Percentiles rank a stretch among this genome's conserved stretches.
Conservation (phyloP, 2,329 filamentous ascomycete genomes). For the Sarocladium brachiariae region DNA sequence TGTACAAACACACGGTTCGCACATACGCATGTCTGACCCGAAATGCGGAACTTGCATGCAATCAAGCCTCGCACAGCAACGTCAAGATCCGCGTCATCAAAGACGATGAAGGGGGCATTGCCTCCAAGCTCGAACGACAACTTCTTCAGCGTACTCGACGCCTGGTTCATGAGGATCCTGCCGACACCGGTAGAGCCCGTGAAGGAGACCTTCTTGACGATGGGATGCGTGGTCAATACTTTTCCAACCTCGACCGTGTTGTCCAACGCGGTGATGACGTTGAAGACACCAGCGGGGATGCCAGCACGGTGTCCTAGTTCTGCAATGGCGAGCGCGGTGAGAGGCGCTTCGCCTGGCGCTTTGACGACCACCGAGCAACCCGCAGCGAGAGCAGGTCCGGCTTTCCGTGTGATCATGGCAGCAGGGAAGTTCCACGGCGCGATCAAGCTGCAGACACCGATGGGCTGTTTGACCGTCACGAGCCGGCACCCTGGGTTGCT, state of each 20-base stretch:
- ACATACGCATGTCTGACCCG: constrained; percentile 62
- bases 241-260: constrained; percentile 62
- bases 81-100: constrained; percentile 63
- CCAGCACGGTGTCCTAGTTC: constrained; percentile 76
- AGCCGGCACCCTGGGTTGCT: constrained; percentile 40
- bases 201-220: constrained; percentile 62
- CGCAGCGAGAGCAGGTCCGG: constrained; percentile 50
- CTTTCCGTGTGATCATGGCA: constrained; percentile 22
- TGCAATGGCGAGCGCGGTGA: constrained; percentile 73
- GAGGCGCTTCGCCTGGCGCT: constrained; percentile 78
- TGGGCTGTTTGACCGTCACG: constrained; percentile 14
- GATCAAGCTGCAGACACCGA: constrained; percentile 17
- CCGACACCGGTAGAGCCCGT: constrained; percentile 48
- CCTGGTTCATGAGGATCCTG: constrained; percentile 56
- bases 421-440: constrained; percentile 49
- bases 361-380: constrained; percentile 75
- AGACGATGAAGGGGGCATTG: constrained; percentile 35
- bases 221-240: constrained; percentile 23
- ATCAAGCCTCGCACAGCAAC: constrained; percentile 57
- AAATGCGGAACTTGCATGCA: constrained; percentile 59
- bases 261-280: constrained; percentile 66
- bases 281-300: constrained; percentile 77
- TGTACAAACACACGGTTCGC: constrained; percentile 35
- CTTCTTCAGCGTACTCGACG: constrained; percentile 60
- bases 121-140: constrained; percentile 64